These are phyloP conservation scores for Leishmania turanica DNA, from an alignment of 208 protist species.

Conservation along the genomic window DNA sequence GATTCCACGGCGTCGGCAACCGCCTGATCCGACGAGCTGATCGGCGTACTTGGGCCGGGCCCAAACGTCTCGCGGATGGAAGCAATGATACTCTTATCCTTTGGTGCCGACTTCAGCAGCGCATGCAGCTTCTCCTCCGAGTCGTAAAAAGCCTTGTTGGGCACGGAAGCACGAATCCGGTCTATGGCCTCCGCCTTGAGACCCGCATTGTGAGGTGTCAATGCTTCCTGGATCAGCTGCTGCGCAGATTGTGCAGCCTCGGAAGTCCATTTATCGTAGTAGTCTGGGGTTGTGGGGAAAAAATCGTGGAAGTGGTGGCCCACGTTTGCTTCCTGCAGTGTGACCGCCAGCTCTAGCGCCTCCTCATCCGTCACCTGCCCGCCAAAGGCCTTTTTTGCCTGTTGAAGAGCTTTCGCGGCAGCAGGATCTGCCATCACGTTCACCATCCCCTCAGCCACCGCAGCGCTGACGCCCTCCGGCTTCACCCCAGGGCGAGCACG, in stretches of 20 bases:
- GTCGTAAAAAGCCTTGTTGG: slow-evolving; percentile 68
- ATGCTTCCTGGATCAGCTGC: slow-evolving; percentile 47
- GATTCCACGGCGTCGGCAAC: slow-evolving; percentile 55
- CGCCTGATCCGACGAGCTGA: slow-evolving; percentile 66
- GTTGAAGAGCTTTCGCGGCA: slow-evolving; percentile 27
- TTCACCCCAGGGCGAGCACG: slow-evolving; percentile 45
- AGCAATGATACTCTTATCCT: slow-evolving; percentile 57
- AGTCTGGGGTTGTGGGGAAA: slow-evolving; percentile 49
- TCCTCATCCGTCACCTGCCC: slow-evolving; percentile 70
- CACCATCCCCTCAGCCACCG: slow-evolving; percentile 57
- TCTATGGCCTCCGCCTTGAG: slow-evolving; percentile 53
- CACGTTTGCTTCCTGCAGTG: slow-evolving; percentile 65
- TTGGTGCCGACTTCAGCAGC: slow-evolving; percentile 54
- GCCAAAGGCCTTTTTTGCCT: slow-evolving; percentile 64
- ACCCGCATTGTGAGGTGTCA: slow-evolving; percentile 34
- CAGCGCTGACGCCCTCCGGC: slow-evolving; percentile 30
- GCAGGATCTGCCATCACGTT: slow-evolving; percentile 45
- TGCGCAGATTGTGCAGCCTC: slow-evolving; percentile 34
- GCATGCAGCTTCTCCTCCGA: slow-evolving; percentile 64
- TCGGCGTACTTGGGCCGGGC: slow-evolving; percentile 46
- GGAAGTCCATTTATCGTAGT: slow-evolving; percentile 75
- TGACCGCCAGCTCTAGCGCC: slow-evolving; percentile 65
- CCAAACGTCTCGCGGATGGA: slow-evolving; percentile 67
- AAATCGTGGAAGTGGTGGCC: slow-evolving; percentile 86
- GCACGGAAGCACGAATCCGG: slow-evolving; percentile 49